Conservation (phyloP, 192 early-diverging fungal genomes). For the Gonapodya prolifera region DNA sequence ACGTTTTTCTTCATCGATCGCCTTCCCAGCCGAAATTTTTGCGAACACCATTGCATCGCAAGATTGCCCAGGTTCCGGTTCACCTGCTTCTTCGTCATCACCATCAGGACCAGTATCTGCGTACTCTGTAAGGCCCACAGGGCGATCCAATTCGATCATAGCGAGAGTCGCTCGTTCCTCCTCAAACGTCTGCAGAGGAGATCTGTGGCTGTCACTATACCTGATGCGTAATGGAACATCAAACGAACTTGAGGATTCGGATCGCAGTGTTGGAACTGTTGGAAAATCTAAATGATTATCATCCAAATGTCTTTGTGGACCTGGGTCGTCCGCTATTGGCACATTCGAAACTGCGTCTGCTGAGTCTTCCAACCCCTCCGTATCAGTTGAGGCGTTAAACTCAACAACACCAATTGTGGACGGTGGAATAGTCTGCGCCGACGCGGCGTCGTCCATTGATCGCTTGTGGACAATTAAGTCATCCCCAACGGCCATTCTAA, state of each 20-base stretch:
- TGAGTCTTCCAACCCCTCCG: background rate
- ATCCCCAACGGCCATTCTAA: background rate
- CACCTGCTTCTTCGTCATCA: background rate
- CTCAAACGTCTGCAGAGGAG: background rate
- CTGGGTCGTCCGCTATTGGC: background rate
- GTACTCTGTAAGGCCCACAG: background rate
- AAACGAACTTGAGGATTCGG: background rate
- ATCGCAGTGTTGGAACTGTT: background rate
- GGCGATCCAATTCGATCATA: background rate
- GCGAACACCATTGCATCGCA: background rate
- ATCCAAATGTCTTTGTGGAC: background rate
- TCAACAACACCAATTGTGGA: background rate
- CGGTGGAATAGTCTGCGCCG: background rate
- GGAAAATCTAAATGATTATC: background rate
- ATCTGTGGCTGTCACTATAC: background rate
- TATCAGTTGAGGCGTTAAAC: background rate
- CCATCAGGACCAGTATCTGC: background rate
- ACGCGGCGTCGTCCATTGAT: background rate
- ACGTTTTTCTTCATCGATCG: background rate
- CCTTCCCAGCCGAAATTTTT: background rate
- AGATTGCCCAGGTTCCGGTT: background rate
- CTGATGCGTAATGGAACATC: background rate
- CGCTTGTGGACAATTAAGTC: background rate
- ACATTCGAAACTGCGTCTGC: background rate
- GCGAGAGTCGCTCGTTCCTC: background rate